These are phyloP conservation scores for Hydnomerulius pinastri DNA, from an alignment of 768 basidiomycete genomes.

Conservation along the genomic window DNA sequence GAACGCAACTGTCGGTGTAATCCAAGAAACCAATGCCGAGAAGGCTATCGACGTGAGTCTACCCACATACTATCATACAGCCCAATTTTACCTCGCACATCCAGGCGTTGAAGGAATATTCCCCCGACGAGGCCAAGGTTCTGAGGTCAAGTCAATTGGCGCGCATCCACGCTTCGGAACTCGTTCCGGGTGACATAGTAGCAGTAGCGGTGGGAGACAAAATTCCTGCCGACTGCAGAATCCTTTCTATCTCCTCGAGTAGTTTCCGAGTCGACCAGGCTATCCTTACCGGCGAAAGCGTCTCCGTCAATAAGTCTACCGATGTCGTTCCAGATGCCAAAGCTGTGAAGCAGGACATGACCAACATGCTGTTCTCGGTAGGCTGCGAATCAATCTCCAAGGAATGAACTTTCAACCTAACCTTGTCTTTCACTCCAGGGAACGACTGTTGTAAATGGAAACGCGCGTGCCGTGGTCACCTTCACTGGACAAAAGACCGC, in stretches of 20 bases:
- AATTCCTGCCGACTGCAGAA: slow-evolving; percentile 91
- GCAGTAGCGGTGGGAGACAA: slow-evolving; percentile 92
- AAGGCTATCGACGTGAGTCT: slow-evolving; percentile 90
- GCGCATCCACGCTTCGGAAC: slow-evolving; percentile 81
- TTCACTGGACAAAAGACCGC: slow-evolving; percentile 87
- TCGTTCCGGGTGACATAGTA: slow-evolving; percentile 95
- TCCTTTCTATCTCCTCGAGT: slow-evolving; percentile 87
- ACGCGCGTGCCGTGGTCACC: slow-evolving; percentile 82
- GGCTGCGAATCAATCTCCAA: slow-evolving; percentile 24
- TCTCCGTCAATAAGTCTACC: slow-evolving; percentile 80
- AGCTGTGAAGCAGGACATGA: slow-evolving; percentile 98
- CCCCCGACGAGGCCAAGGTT: slow-evolving; percentile 94
- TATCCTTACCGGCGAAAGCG: slow-evolving; percentile 92
- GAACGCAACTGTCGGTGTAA: slow-evolving; percentile 96
- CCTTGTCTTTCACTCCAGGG: slow-evolving; percentile 65
- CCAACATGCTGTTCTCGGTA: slow-evolving; percentile 93
- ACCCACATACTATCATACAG: neutral
- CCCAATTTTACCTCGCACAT: neutral
- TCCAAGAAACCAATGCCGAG: slow-evolving; percentile 96
- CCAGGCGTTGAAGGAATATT: slow-evolving; percentile 95
- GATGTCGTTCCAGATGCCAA: slow-evolving; percentile 66
- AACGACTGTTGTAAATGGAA: slow-evolving; percentile 95
- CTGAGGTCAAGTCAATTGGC: slow-evolving; percentile 67
- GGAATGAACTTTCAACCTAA: neutral
- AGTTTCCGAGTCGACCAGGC: slow-evolving; percentile 97